A percentile compares a stretch with the other conserved stretches of the same genome.
Evolutionary conservation across 2,329 filamentous ascomycete species (phyloP).

Genomic region (Triangularia setosa): DNA sequence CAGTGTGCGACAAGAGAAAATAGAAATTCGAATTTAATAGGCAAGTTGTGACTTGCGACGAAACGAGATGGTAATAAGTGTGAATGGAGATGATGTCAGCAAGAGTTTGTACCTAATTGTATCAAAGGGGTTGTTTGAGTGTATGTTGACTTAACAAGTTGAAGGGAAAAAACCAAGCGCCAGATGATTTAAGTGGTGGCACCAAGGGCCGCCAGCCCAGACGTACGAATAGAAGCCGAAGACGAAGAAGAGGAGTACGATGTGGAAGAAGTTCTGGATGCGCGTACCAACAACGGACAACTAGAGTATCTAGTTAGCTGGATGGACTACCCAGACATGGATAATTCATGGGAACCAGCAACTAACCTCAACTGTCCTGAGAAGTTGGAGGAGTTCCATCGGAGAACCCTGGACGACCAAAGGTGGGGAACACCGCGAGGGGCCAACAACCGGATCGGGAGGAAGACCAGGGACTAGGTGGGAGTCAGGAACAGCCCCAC

Average conservation of each 20-base stretch:
- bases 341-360: constrained; percentile 7
- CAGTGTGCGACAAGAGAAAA: not conserved
- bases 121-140: no score
- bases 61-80: no score
- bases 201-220: not conserved
- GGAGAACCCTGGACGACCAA: constrained; percentile 8
- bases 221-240: not conserved
- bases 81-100: no score
- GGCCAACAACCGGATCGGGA: no score
- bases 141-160: no score
- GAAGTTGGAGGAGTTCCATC: constrained; percentile 11
- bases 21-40: not conserved
- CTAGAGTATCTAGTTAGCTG: not conserved
- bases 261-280: constrained; percentile 9
- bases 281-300: not conserved
- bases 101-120: no score
- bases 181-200: not conserved
- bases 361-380: constrained; percentile 7
- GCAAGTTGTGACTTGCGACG: no score
- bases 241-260: constrained; percentile 16
- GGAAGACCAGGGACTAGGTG: no score
- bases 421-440: no score
- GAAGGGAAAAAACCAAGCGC: no score
- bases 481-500: no score
- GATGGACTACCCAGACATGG: not conserved